Base-by-base conservation (phyloP, 305 asterid species). In the Fraxinus floribunda region DNA sequence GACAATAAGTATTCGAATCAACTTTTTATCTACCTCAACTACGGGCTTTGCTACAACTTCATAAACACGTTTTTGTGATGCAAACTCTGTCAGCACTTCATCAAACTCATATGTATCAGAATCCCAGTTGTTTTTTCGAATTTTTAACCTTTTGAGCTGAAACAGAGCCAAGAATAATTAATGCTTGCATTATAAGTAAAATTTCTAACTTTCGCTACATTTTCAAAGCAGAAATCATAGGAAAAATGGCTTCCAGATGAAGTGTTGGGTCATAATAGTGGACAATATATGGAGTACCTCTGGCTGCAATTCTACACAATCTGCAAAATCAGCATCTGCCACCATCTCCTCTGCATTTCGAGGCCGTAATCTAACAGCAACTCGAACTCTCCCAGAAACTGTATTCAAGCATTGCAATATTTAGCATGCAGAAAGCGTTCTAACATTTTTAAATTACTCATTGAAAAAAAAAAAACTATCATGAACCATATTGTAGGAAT, bases 11-110 rank as follows among this genome's bases (percentile, higher is more conserved):
- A 77, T 41, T 74, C 11, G 81, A 73, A 15, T 52, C 64, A 68
- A 64, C 81, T n/a, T 26, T 57, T 24, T 30, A 60, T 26, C 81
- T 81, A 95, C 98, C 98, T 94, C 98, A 85, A 95, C 97, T 7
- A 95, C 99, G 76, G 99, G 99, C 88, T 93, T 95, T 82, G 98
- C 99, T 76, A 95, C 98, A 55, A 86, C 95, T 92, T 95, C 99
- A 26, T 92, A 95, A 34, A 94, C 98, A 74, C 98, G 98, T 84
- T 91, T 94, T 79, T 95, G 98, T 18, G 99, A 95, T 78, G 99
- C 90, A 86, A 87, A 90, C 82, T 95, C 99, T 0, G 98, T 91
- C 34, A 95, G 91, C 79, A 95, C 95, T 82, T 95, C 99, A 86
- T 94, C 99, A 44, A 95, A 95, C 88, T 95, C 97, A 75, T 81